Evolutionary conservation across 108 stramenopile genomes (phyloP), one percentile per base, ranked within the genome.

Genomic region (Pseudonitzschia delicatissima): DNA sequence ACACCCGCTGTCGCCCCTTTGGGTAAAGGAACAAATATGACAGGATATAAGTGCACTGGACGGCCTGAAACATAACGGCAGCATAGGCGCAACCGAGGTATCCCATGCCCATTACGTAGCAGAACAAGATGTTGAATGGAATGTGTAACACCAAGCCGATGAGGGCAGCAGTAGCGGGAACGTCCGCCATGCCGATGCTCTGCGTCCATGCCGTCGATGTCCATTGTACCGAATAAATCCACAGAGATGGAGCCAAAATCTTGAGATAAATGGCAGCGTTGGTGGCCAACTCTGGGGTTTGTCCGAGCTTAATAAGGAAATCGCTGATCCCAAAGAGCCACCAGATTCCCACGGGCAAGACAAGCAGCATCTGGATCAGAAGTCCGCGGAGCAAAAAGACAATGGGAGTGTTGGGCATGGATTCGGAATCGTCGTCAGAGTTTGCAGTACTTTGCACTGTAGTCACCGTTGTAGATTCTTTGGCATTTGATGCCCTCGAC

Each of bases 191-290:
- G 39, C 72, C 78, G 51, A 89, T 79, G 12, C 75, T 25, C 45
- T 89, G 84, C 3, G 80, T 60, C 80, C 80, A 89, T 0, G 79
- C 53, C 4, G 77, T 84, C 11, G 82, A 7, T 15, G 87, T 89
- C 69, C 76, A 86, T 25, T 75, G 77, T 21, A 89, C 57, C 2
- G 73, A 74, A 68, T 84, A 83, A 0, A 69, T 49, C 78, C 77
- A 75, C 3, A 89, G 67, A 3, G 79, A 78, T 0, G 80, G 77
- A 0, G 73, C 45, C 21, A 89, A 67, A 2, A 84, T 57, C 26
- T 48, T 15, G 15, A 89, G 64, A 45, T 89, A 89, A 12, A 35
- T 5, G 20, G 62, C 64, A 1, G 84, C 81, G 74, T 77, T 82
- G 20, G 17, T 47, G 8, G 84, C 76, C 20, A 85, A 20, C 15